Evolutionary conservation across 805 yeast genomes (phyloP).

Genomic region (Hermanozyma aechmeae): DNA sequence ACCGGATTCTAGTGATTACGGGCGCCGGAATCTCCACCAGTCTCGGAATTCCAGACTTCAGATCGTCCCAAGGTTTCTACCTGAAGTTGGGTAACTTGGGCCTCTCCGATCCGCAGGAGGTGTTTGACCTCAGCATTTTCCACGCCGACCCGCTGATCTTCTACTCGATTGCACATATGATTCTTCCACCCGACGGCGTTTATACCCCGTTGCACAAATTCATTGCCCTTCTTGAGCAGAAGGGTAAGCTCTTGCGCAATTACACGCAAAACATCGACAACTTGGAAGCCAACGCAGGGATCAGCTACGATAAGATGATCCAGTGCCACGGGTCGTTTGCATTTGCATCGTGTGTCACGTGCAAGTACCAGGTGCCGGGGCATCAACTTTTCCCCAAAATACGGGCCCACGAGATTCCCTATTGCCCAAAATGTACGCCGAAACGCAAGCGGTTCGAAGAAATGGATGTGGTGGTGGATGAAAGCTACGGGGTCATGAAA

Average conservation of each 20-base stretch:
- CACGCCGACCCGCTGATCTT: conserved; percentile 69
- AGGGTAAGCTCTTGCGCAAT: conserved; percentile 69
- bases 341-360: conserved; percentile 73
- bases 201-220: conserved; percentile 79
- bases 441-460: conserved; percentile 26
- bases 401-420: conserved; percentile 49
- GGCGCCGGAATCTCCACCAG: conserved; percentile 94
- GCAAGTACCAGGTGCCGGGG: conserved; percentile 61
- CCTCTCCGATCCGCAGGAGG: conserved; percentile 82
- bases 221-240: conserved; percentile 62
- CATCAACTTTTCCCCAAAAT: conserved; percentile 52
- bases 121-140: conserved; percentile 68
- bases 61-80: conserved; percentile 84
- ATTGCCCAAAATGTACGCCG: conserved; percentile 57
- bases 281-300: conserved; percentile 73
- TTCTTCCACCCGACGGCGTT: conserved; percentile 61
- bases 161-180: conserved; percentile 78
- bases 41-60: conserved; percentile 84
- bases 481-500: conserved; percentile 73
- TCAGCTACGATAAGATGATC: conserved; percentile 53
- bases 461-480: conserved; percentile 25
- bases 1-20: conserved; percentile 62
- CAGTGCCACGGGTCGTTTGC: conserved; percentile 95
- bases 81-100: conserved; percentile 59
- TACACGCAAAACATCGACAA: conserved; percentile 91